A percentile compares a stretch with the other conserved stretches of the same genome.
Conservation (phyloP, 768 basidiomycete genomes). For the Rubroboletus pulcherrimus region DNA sequence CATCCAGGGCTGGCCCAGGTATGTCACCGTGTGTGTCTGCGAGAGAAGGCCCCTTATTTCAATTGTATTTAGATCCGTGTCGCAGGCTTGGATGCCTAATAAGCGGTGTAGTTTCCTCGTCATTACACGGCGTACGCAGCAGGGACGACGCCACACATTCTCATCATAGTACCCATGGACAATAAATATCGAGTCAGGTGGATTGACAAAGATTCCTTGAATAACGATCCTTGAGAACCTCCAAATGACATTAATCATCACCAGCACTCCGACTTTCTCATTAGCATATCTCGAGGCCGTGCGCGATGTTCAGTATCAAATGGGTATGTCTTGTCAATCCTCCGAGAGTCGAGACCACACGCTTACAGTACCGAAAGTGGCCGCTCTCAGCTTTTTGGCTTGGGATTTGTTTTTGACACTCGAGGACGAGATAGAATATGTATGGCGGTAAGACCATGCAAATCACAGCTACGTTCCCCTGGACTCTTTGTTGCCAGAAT, state of each 20-base stretch:
- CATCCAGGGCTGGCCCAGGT: no score
- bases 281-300: slow-evolving; percentile 2
- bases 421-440: slow-evolving; percentile 23
- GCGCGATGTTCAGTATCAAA: slow-evolving; percentile 6
- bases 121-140: no score
- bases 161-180: not conserved
- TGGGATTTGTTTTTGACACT: slow-evolving; percentile 28
- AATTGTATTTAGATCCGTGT: not conserved
- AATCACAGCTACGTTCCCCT: no score
- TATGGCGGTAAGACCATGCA: slow-evolving; percentile 29
- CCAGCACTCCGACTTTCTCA: not conserved
- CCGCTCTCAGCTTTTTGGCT: slow-evolving; percentile 23
- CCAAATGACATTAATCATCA: slow-evolving; percentile 2
- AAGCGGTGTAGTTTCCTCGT: not conserved
- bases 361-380: slow-evolving; percentile 15
- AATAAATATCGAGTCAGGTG: no score
- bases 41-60: no score
- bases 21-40: no score
- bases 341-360: not conserved
- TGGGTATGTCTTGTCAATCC: slow-evolving; percentile 4
- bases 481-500: slow-evolving; percentile 6
- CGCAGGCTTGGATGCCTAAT: not conserved
- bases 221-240: not conserved
- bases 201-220: not conserved
- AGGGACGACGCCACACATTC: not conserved